Evolutionary conservation across 805 yeast genomes (phyloP).

Genomic region (Suhomyces tanzawaensis): DNA sequence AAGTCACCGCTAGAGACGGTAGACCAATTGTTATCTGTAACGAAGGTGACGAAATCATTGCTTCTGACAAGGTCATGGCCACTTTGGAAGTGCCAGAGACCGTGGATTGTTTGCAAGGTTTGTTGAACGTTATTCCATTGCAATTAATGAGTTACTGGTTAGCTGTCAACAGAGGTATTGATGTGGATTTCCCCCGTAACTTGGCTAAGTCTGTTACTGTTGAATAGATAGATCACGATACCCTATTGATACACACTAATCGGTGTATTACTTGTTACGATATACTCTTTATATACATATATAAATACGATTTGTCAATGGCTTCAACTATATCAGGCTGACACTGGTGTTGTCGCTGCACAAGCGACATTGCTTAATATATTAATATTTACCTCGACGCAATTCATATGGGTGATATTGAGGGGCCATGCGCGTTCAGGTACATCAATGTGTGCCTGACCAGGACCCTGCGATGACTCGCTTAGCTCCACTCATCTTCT

Average conservation of each 20-base stretch:
- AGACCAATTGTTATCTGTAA: slow-evolving; percentile 92
- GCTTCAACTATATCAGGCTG: too few species aligned
- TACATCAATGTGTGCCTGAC: too few species aligned
- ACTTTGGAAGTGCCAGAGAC: slow-evolving; percentile 90
- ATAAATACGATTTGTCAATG: too few species aligned
- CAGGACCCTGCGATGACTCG: too few species aligned
- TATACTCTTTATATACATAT: not conserved
- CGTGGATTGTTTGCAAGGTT: slow-evolving; percentile 96
- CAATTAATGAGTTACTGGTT: slow-evolving; percentile 97
- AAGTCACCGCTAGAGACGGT: slow-evolving; percentile 96
- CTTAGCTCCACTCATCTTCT: slow-evolving; percentile 39
- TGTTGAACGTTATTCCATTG: slow-evolving; percentile 88
- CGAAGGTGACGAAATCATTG: slow-evolving; percentile 67
- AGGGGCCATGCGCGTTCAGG: too few species aligned
- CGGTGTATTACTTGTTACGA: not conserved
- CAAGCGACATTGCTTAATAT: slow-evolving; percentile 1
- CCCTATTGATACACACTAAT: not conserved
- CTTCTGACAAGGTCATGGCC: slow-evolving; percentile 55
- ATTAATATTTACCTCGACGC: not conserved
- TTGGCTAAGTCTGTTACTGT: slow-evolving; percentile 98
- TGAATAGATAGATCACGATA: slow-evolving; percentile 49
- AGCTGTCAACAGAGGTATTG: slow-evolving; percentile 91
- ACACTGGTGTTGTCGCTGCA: not conserved
- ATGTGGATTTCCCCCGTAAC: slow-evolving; percentile 98
- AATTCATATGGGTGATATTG: too few species aligned